These are phyloP conservation scores for Paecilomyces dactylethromorphus DNA, from an alignment of 2,329 filamentous ascomycete species.

Conservation along the genomic window DNA sequence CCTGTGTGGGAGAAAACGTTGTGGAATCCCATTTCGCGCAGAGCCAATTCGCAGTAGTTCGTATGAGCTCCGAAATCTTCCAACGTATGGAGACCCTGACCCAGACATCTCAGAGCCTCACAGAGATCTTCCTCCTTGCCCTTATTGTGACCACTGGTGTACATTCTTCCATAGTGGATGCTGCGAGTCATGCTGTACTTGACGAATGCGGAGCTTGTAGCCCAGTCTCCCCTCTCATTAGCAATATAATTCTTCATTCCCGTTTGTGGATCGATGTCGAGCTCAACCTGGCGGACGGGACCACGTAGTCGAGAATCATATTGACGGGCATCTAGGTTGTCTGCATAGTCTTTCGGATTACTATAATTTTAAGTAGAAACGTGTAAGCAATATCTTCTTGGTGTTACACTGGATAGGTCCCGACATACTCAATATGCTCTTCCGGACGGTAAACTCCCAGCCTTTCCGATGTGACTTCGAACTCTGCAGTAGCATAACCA, in stretches of 20 bases:
- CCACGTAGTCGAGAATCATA: slow-evolving; percentile 71
- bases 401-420: not conserved
- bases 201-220: slow-evolving; percentile 81
- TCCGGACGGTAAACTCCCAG: slow-evolving; percentile 76
- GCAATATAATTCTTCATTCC: slow-evolving; percentile 99
- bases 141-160: slow-evolving; percentile 56
- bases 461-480: slow-evolving; percentile 74
- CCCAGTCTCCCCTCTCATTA: slow-evolving; percentile 80
- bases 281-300: slow-evolving; percentile 65
- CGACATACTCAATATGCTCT: slow-evolving; percentile 43
- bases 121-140: slow-evolving; percentile 72
- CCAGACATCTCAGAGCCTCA: slow-evolving; percentile 69
- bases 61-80: slow-evolving; percentile 77
- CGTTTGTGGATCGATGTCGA: slow-evolving; percentile 65
- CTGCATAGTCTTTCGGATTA: slow-evolving; percentile 79
- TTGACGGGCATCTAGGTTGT: slow-evolving; percentile 75
- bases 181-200: slow-evolving; percentile 66
- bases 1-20: slow-evolving; percentile 71
- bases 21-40: slow-evolving; percentile 63
- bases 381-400: slow-evolving; percentile 37
- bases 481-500: slow-evolving; percentile 79
- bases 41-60: slow-evolving; percentile 73
- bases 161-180: slow-evolving; percentile 71
- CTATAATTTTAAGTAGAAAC: slow-evolving; percentile 49
- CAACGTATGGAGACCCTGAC: slow-evolving; percentile 69